Evolutionary conservation across 2,329 filamentous ascomycete species (phyloP).

Genomic region (Proliferodiscus dingleyae): DNA sequence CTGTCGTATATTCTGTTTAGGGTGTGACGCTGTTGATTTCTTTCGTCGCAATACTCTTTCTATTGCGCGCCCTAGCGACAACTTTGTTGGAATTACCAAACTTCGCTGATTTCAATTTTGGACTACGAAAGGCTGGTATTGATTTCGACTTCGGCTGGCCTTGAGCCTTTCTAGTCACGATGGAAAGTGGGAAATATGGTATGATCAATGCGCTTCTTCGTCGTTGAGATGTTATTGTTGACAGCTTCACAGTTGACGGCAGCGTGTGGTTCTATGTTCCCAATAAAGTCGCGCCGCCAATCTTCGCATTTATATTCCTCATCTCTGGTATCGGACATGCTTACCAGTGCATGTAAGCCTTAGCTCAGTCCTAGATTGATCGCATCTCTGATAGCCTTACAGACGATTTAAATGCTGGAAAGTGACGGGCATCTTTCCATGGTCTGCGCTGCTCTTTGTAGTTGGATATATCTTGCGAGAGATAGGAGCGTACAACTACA

Average conservation of each 20-base stretch:
- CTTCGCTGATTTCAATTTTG: no score
- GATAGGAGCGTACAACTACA: constrained; percentile 46
- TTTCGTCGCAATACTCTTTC: no score
- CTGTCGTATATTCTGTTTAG: no score
- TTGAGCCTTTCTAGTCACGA: no score
- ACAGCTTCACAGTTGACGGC: constrained; percentile 20
- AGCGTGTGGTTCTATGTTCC: constrained; percentile 47
- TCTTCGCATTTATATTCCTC: constrained; percentile 46
- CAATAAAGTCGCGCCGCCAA: constrained; percentile 48
- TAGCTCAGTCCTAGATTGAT: constrained; percentile 1
- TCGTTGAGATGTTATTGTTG: background rate
- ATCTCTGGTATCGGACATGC: constrained; percentile 42
- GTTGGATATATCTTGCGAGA: constrained; percentile 51
- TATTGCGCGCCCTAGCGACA: no score
- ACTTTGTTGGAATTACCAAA: no score
- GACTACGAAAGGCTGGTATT: no score
- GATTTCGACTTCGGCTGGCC: no score
- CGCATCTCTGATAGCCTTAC: background rate
- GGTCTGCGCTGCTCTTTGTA: constrained; percentile 50
- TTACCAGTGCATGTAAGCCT: constrained; percentile 52
- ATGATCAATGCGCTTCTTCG: background rate
- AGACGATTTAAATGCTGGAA: constrained; percentile 54
- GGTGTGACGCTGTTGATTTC: no score
- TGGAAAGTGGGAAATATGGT: constrained; percentile 26
- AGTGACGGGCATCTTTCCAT: constrained; percentile 49